phyloP scores from a whole-genome alignment of 2,329 filamentous ascomycete species.

The Incumbomyces delicatus region DNA sequence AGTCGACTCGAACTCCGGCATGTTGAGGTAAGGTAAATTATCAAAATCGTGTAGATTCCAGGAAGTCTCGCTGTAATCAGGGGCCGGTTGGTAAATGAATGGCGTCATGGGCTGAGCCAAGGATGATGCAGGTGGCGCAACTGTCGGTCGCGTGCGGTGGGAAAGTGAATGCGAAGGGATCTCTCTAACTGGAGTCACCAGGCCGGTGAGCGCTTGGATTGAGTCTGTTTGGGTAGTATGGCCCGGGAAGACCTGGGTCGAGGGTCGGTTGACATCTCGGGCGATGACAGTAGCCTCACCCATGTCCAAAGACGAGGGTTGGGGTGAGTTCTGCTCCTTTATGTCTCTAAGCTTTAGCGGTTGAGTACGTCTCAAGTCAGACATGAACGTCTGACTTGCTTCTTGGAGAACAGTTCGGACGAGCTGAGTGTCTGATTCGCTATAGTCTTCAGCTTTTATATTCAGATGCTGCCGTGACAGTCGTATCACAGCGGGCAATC shows the following conservation, averaged over 20 bases:
- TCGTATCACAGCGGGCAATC: not conserved
- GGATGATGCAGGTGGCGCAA: too few relatives aligned
- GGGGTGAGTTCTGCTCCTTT: not conserved
- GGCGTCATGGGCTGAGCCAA: too few relatives aligned
- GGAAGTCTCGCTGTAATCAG: too few relatives aligned
- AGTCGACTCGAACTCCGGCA: not conserved
- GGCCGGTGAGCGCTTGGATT: too few relatives aligned
- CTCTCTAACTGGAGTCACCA: too few relatives aligned
- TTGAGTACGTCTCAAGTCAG: not conserved
- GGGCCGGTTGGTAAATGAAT: too few relatives aligned
- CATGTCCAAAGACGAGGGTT: not conserved
- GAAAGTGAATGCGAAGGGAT: too few relatives aligned
- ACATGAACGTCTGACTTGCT: slow-evolving; percentile 1
- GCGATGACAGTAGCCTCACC: not conserved
- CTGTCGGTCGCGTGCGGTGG: too few relatives aligned
- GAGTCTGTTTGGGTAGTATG: too few relatives aligned
- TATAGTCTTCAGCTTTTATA: not conserved
- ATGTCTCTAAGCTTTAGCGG: not conserved
- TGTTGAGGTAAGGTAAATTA: not conserved
- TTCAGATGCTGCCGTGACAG: not conserved
- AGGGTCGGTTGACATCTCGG: not conserved
- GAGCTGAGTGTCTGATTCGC: not conserved
- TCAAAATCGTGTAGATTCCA: not conserved
- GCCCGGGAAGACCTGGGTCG: too few relatives aligned
- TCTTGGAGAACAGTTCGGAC: not conserved